These are phyloP conservation scores for Paecilomyces fulvus DNA, from an alignment of 2,329 filamentous ascomycete species.

Conservation along the genomic window DNA sequence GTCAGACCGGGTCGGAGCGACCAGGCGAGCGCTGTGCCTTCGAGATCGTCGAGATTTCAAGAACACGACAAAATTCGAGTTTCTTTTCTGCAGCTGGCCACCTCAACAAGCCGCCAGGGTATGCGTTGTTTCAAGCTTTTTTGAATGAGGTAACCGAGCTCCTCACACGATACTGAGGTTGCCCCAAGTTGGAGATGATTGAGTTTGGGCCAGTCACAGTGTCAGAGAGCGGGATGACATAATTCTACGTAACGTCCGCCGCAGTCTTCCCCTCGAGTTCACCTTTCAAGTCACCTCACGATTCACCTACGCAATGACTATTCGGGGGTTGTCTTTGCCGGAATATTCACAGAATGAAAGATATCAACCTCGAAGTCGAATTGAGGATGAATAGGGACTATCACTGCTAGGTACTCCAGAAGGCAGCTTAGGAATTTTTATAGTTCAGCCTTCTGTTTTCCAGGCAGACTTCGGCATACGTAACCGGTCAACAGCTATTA, in stretches of 20 bases:
- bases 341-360: not conserved
- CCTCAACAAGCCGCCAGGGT: not conserved
- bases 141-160: constrained; percentile 1
- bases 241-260: constrained; percentile 16
- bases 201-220: not conserved
- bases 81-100: not conserved
- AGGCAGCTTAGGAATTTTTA: not conserved
- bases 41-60: not conserved
- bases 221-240: constrained; percentile 14
- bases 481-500: not conserved
- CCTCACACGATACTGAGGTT: not conserved
- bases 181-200: constrained; percentile 2
- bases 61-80: not conserved
- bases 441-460: not conserved
- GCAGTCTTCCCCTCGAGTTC: not conserved
- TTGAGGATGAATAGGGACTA: not conserved
- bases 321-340: not conserved
- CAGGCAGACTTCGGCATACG: not conserved
- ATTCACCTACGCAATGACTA: not conserved
- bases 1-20: not conserved
- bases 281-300: not conserved
- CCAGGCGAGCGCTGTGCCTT: not conserved
- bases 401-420: not conserved
- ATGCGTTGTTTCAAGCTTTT: not conserved
- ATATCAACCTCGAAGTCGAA: not conserved